Conservation (phyloP, 2,329 filamentous ascomycete species). For the Fusarium penzigii region DNA sequence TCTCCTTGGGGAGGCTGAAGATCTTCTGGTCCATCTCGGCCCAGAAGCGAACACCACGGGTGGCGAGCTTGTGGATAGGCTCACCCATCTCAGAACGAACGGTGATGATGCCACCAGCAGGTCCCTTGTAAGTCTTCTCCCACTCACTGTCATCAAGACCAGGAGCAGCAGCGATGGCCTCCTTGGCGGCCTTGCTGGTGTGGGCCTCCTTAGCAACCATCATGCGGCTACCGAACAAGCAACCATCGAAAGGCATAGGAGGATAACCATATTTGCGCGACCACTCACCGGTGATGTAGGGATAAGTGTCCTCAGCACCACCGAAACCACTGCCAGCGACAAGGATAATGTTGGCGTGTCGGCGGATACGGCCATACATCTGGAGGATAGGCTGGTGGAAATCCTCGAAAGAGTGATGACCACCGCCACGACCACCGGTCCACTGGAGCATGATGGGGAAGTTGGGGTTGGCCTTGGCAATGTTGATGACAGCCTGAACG, state of each 20-base stretch:
- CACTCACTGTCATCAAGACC: constrained; percentile 81
- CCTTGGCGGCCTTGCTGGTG: constrained; percentile 83
- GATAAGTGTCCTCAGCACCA: constrained; percentile 85
- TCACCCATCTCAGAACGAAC: constrained; percentile 99
- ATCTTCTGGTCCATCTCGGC: constrained; percentile 99
- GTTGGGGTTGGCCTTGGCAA: constrained; percentile 88
- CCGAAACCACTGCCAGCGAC: constrained; percentile 92
- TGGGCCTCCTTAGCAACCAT: constrained; percentile 94
- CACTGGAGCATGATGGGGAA: constrained; percentile 95
- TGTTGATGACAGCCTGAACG: constrained; percentile 88
- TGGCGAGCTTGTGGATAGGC: constrained; percentile 98
- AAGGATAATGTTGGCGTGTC: constrained; percentile 83
- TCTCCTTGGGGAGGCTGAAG: constrained; percentile 93
- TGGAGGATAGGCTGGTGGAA: constrained; percentile 90
- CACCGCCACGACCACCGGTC: constrained; percentile 92
- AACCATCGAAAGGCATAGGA: constrained; percentile 92
- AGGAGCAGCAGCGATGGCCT: constrained; percentile 83
- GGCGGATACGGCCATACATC: constrained; percentile 87
- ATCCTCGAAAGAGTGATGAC: constrained; percentile 93
- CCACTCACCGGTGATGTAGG: constrained; percentile 88
- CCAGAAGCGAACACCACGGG: constrained; percentile 95
- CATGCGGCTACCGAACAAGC: constrained; percentile 87
- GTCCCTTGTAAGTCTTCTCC: constrained; percentile 91
- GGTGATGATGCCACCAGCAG: constrained; percentile 91
- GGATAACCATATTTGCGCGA: constrained; percentile 84